phyloP scores from a whole-genome alignment of 2,329 filamentous ascomycete genomes.

The Neopestalotiopsis clavispora region DNA sequence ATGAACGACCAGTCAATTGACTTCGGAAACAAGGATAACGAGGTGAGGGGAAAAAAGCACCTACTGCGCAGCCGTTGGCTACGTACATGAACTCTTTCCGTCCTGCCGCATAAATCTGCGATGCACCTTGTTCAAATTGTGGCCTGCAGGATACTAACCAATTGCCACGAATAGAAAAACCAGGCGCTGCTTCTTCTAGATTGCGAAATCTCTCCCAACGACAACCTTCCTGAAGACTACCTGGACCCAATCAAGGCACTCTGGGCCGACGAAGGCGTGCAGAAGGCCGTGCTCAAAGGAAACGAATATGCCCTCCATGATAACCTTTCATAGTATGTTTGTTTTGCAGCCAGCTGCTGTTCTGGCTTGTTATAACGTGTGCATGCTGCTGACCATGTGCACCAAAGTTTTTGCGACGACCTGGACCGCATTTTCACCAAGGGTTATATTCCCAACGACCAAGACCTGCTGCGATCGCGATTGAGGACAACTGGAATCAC shows the following conservation, averaged over 20 bases:
- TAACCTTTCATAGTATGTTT: constrained; percentile 86
- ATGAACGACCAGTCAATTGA: constrained; percentile 85
- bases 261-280: constrained; percentile 85
- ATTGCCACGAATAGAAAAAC: constrained; percentile 62
- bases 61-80: not conserved
- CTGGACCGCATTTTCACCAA: constrained; percentile 76
- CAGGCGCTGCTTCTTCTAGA: constrained; percentile 80
- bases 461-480: constrained; percentile 90
- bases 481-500: constrained; percentile 94
- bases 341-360: constrained; percentile 37
- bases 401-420: constrained; percentile 77
- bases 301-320: constrained; percentile 97
- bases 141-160: constrained; percentile 29
- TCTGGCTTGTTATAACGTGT: not conserved
- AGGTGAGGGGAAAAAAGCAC: constrained; percentile 57
- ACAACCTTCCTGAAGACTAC: constrained; percentile 79
- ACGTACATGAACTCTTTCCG: not conserved
- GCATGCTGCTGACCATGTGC: constrained; percentile 28
- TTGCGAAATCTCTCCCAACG: constrained; percentile 81
- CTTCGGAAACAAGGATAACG: constrained; percentile 79
- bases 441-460: constrained; percentile 87
- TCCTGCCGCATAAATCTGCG: not conserved
- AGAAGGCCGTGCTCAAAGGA: constrained; percentile 86
- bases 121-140: not conserved
- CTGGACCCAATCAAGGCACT: constrained; percentile 81